A percentile compares a stretch with the other conserved stretches of the same genome.
Evolutionary conservation across 371 early-diverging fungal genomes (phyloP).

Genomic region (Umbelopsis sp.): DNA sequence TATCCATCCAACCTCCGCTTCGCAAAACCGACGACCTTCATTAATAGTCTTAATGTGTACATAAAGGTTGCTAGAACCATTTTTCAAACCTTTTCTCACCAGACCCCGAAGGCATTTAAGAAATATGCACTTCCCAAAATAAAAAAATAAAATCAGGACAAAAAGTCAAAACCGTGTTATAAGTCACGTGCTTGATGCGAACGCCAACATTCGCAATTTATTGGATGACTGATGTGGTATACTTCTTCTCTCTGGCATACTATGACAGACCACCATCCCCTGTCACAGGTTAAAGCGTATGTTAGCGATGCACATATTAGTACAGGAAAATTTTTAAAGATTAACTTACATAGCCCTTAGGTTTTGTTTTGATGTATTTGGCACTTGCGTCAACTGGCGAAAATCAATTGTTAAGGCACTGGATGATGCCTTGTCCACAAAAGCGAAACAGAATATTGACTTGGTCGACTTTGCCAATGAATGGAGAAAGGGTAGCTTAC

Average conservation of each 20-base stretch:
- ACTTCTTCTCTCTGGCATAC: no score
- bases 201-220: no score
- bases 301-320: neutral
- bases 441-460: neutral
- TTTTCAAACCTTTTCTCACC: neutral
- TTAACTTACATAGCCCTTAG: neutral
- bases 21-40: neutral
- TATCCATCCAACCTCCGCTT: slow-evolving; percentile 1
- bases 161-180: no score
- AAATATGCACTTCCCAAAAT: no score
- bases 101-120: neutral
- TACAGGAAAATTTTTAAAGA: neutral
- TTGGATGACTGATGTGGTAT: no score
- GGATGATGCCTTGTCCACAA: neutral
- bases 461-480: slow-evolving; percentile 18
- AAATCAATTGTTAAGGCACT: slow-evolving; percentile 18
- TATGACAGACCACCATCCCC: neutral
- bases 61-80: slow-evolving; percentile 17
- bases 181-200: no score
- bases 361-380: slow-evolving; percentile 26
- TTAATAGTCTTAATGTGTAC: slow-evolving; percentile 16
- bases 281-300: neutral
- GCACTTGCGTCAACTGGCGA: slow-evolving; percentile 25
- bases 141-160: no score
- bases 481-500: slow-evolving; percentile 21